A percentile compares a stretch with the other conserved stretches of the same genome.
Evolutionary conservation across 306 rosid genomes (phyloP).

Genomic region (Quercus cerris): DNA sequence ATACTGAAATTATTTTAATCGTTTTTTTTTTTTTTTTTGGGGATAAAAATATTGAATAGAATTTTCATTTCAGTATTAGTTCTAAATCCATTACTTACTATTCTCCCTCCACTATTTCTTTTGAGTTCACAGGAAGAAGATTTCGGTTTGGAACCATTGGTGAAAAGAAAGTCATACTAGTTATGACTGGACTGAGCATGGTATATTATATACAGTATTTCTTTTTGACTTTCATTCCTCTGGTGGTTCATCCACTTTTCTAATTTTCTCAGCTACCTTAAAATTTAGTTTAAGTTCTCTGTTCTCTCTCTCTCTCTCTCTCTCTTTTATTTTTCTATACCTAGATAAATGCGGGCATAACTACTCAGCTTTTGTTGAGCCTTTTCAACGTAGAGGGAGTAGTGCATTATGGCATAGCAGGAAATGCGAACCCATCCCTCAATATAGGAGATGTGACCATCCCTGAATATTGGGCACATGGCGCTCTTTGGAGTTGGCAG

Average conservation of each 20-base stretch:
- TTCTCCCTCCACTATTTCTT: background rate
- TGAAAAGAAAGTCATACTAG: constrained; percentile 22
- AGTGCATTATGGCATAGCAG: constrained; percentile 71
- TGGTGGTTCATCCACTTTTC: background rate
- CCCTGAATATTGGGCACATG: constrained; percentile 51
- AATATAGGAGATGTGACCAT: constrained; percentile 60
- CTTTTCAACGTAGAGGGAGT: constrained; percentile 50
- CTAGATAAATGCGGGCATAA: constrained; percentile 58
- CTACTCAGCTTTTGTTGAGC: constrained; percentile 60
- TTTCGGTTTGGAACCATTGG: constrained; percentile 34
- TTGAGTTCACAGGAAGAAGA: constrained; percentile 31
- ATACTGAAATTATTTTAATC: background rate
- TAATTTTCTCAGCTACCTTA: background rate
- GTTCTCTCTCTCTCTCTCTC: too few species aligned
- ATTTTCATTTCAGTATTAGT: too few species aligned
- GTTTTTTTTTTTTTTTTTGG: too few species aligned
- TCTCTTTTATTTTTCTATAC: background rate
- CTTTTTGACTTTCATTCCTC: background rate
- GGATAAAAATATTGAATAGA: too few species aligned
- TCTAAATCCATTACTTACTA: background rate
- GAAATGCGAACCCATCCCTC: constrained; percentile 57
- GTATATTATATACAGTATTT: background rate
- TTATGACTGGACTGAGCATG: constrained; percentile 41
- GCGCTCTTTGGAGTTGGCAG: constrained; percentile 75
- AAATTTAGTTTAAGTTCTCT: too few species aligned